A percentile compares a stretch with the other conserved stretches of the same genome.
Evolutionary conservation across 306 rosid species (phyloP).

Genomic region (Lagenaria siceraria): DNA sequence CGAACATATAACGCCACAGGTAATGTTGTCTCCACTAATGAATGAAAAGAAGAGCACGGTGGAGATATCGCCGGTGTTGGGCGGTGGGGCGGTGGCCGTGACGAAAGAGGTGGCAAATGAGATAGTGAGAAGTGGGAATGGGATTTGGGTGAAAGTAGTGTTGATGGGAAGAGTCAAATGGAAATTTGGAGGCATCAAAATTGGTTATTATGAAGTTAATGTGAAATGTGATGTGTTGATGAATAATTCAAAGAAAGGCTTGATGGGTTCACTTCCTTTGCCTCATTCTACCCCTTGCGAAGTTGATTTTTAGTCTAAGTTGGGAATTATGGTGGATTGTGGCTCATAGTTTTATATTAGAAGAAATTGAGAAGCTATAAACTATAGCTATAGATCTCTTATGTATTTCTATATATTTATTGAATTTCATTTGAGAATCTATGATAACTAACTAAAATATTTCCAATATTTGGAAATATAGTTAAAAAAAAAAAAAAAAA

Average conservation of each 20-base stretch:
- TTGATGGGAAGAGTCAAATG: constrained; percentile 61
- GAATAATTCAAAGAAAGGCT: constrained; percentile 36
- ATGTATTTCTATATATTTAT: too few relatives aligned
- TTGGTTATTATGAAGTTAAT: constrained; percentile 36
- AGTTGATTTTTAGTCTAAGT: constrained; percentile 14
- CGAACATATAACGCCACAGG: constrained; percentile 51
- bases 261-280: constrained; percentile 54
- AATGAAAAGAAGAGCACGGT: constrained; percentile 27
- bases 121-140: constrained; percentile 3
- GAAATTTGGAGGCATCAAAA: constrained; percentile 42
- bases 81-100: constrained; percentile 36
- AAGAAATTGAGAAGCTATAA: too few relatives aligned
- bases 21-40: constrained; percentile 40
- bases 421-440: too few relatives aligned
- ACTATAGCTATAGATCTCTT: too few relatives aligned
- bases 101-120: constrained; percentile 28
- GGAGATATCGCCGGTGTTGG: constrained; percentile 38
- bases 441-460: too few relatives aligned
- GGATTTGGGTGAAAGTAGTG: constrained; percentile 40
- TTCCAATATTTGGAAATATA: too few relatives aligned
- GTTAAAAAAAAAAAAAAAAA: too few relatives aligned
- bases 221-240: constrained; percentile 55
- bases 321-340: too few relatives aligned
- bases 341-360: too few relatives aligned
- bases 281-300: constrained; percentile 41